These are phyloP conservation scores for Peniophora sp. DNA, from an alignment of 1,284 basidiomycete species.

Conservation along the genomic window DNA sequence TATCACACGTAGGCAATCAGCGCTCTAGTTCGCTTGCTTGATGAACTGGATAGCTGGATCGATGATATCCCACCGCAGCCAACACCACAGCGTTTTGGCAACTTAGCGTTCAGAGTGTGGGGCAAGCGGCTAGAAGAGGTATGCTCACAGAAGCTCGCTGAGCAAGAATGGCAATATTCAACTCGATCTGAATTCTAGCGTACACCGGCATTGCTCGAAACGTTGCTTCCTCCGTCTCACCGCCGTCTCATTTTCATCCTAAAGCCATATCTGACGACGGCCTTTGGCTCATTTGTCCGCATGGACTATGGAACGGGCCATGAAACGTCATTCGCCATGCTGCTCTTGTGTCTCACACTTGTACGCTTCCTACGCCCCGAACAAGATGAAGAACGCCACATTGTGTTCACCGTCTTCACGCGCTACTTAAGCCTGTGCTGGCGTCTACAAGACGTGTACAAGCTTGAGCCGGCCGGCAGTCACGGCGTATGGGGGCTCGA, in stretches of 20 bases:
- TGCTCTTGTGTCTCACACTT: conserved; percentile 62
- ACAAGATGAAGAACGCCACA: conserved; percentile 47
- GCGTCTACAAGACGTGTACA: conserved; percentile 84
- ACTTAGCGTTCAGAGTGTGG: conserved; percentile 89
- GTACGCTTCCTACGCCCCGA: conserved; percentile 51
- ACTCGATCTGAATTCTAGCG: conserved; percentile 34
- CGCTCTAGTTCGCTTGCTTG: conserved; percentile 55
- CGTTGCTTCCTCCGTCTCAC: conserved; percentile 41
- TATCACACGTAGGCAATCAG: conserved; percentile 13
- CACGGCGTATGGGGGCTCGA: conserved; percentile 99
- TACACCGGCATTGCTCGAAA: conserved; percentile 46
- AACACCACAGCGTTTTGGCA: conserved; percentile 91
- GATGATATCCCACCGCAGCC: conserved; percentile 73
- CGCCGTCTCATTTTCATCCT: conserved; percentile 48
- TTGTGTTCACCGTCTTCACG: conserved; percentile 62
- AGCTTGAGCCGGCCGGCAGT: conserved; percentile 91
- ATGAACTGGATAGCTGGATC: conserved; percentile 73
- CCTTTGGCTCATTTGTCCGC: conserved; percentile 87
- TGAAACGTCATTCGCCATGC: conserved; percentile 83
- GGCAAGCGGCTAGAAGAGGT: conserved; percentile 76
- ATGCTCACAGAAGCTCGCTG: conserved; percentile 14
- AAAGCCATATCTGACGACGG: conserved; percentile 70
- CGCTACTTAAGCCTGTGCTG: conserved; percentile 82
- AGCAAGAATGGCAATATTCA: conserved; percentile 1
- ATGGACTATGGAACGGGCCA: conserved; percentile 98